phyloP scores from a whole-genome alignment of 1,139 yeast genomes.

The Lodderomyces metapsilosis region DNA sequence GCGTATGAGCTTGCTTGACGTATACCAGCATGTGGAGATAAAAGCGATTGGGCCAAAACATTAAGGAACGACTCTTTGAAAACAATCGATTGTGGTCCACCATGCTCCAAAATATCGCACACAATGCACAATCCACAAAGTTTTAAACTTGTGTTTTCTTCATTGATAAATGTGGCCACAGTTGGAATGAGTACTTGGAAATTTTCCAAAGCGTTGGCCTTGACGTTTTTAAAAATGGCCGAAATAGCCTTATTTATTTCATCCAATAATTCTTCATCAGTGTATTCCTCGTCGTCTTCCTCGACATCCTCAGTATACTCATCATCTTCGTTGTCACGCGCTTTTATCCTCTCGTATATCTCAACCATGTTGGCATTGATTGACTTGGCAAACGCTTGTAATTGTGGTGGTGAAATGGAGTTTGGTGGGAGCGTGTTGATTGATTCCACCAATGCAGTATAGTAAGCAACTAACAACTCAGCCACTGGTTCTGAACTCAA shows the following conservation, averaged over 20 bases:
- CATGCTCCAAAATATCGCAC: constrained; percentile 76
- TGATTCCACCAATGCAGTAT: constrained; percentile 68
- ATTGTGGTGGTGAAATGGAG: constrained; percentile 56
- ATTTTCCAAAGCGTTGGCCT: constrained; percentile 57
- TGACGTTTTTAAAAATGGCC: constrained; percentile 67
- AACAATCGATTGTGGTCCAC: constrained; percentile 65
- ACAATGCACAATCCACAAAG: constrained; percentile 80
- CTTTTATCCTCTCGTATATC: constrained; percentile 67
- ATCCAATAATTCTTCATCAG: constrained; percentile 85
- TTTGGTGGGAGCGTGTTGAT: constrained; percentile 65
- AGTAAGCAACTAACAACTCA: constrained; percentile 77
- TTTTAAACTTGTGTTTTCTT: constrained; percentile 65
- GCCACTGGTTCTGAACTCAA: constrained; percentile 78
- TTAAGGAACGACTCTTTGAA: constrained; percentile 65
- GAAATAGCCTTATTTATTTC: constrained; percentile 79
- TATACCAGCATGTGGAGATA: constrained; percentile 66
- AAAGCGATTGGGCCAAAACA: constrained; percentile 63
- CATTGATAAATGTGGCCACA: constrained; percentile 54
- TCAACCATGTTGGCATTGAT: constrained; percentile 64
- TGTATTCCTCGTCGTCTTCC: constrained; percentile 81
- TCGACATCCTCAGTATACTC: constrained; percentile 70
- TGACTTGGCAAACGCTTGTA: constrained; percentile 57
- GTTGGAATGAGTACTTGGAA: constrained; percentile 62
- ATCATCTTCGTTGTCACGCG: constrained; percentile 69
- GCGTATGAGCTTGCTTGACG: constrained; percentile 88